Evolutionary conservation across 441 rosid genomes (phyloP).

Genomic region (Corymbia citriodora): DNA sequence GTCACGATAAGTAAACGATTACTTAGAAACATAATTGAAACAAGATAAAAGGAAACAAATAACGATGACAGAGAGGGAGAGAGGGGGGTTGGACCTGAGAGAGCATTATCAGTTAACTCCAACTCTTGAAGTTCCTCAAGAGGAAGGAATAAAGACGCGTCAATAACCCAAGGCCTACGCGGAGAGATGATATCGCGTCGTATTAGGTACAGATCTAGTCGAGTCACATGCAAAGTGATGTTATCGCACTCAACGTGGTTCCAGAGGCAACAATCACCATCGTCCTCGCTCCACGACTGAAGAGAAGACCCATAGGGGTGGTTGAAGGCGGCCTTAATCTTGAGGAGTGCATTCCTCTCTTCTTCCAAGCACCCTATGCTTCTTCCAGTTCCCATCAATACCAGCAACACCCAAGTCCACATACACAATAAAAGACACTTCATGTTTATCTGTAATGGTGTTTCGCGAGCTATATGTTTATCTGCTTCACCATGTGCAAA

Average conservation of each 20-base stretch:
- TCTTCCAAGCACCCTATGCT: background rate
- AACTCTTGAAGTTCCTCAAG: no score
- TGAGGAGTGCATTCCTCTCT: background rate
- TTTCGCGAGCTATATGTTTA: background rate
- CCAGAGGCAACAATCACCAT: background rate
- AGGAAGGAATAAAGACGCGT: no score
- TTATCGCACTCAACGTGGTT: background rate
- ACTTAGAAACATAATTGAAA: no score
- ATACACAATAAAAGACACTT: background rate
- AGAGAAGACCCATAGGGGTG: background rate
- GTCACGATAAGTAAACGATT: no score
- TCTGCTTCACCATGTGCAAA: background rate
- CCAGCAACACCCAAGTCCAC: background rate
- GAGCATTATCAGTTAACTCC: no score
- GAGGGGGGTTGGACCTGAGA: no score
- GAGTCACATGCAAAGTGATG: no score
- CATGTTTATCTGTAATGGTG: background rate
- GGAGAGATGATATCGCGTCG: no score
- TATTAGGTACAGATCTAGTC: no score
- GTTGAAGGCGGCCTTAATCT: background rate
- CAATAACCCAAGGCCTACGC: no score
- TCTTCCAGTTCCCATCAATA: background rate
- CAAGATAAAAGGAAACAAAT: no score
- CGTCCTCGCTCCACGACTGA: rapidly evolving
- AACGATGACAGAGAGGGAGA: no score